Base-by-base conservation (phyloP, 768 basidiomycete genomes). In the Amyloporia xantha region DNA sequence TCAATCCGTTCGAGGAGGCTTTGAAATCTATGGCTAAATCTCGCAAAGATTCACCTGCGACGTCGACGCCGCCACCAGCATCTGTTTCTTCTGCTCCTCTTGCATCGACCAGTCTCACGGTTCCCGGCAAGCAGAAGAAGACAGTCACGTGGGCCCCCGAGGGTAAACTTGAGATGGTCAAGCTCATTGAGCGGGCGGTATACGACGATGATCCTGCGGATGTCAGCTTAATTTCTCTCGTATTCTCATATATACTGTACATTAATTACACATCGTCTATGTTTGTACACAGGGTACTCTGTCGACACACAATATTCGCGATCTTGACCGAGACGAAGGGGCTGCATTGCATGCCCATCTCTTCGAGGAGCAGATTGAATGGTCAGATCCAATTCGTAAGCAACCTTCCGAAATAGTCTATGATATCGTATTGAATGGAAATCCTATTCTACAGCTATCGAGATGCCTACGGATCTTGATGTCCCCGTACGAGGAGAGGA, bases 141-240 rank as follows among this genome's bases (percentile, higher is more conserved):
- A 66, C 76, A 39, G 89, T 91, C 41, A 79, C 80, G 25, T 91
- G 89, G 84, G 79, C 84, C 30, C 72, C 85, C 35, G 87, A 88
- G 53, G 76, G 72, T 61, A 70, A 78, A 64, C 81, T 92, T 56
- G 86, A 82, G 71, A 71, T 77, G 60, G 74, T 92, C 65, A 81
- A 79, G 67, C 66, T 82, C 64, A 92, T 92, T 69, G 87, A 91
- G 71, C 79, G 77, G 61, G 89, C 91, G 55, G 73, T 91, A 59
- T 92, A 92, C 71, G 91, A 91, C 59, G 90, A 91, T 67, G 91
- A 91, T 74, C 79, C 81, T 60, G 73, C 78, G 72, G 84, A 87
- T 77, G 90, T 91, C 78, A 82, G 87, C 79, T 59, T 60, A 58
- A 71, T 70, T 65, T 71, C 61, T 67, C 62, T 67, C 65, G 67